Conservation (phyloP, 768 basidiomycete genomes). For the Leccinum uliginosum region DNA sequence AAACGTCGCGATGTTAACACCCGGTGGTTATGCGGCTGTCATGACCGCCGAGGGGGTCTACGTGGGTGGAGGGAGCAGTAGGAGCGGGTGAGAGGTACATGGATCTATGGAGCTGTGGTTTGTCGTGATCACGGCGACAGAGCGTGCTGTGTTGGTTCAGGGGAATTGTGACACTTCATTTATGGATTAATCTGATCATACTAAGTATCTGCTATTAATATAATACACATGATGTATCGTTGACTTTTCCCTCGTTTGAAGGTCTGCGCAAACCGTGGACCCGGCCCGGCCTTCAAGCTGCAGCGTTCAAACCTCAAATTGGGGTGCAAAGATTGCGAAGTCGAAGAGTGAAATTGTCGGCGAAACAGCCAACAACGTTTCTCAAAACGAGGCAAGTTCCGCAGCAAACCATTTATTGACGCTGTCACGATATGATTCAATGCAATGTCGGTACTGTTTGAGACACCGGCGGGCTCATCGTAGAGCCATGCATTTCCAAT, state of each 20-base stretch:
- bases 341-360: not conserved
- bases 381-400: not conserved
- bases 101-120: not conserved
- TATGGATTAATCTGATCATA: conserved; percentile 25
- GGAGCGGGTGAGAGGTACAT: not conserved
- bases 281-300: not conserved
- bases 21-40: conserved; percentile 28
- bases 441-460: not conserved
- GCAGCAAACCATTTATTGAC: not conserved
- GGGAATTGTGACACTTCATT: conserved; percentile 3
- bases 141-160: not conserved
- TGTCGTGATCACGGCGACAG: not conserved
- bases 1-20: conserved; percentile 31
- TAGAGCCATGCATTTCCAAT: not conserved
- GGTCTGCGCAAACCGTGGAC: not conserved
- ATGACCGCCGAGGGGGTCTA: conserved; percentile 32
- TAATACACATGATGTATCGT: conserved; percentile 5
- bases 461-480: not conserved
- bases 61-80: conserved; percentile 22
- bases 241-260: not conserved
- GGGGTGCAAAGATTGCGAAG: not conserved
- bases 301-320: not conserved
- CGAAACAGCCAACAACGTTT: not conserved
- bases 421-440: not conserved
- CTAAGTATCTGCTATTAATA: conserved; percentile 14